These are phyloP conservation scores for Ambispora gerdemannii DNA, from an alignment of 192 early-diverging fungal species.

Conservation along the genomic window DNA sequence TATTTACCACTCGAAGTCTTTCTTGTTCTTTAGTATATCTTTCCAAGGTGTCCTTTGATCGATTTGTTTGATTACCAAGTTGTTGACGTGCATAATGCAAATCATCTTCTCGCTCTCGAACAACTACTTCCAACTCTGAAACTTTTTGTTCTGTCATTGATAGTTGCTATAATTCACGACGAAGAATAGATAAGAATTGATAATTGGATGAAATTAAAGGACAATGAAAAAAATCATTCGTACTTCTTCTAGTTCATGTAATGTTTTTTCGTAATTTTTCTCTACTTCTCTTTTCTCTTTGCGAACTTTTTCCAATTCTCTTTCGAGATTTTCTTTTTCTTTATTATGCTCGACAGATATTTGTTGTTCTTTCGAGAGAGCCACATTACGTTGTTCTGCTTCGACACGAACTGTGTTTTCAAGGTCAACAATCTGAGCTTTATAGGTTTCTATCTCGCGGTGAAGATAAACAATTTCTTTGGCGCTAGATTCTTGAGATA, in stretches of 20 bases:
- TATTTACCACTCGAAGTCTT: constrained; percentile 35
- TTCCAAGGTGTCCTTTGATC: constrained; percentile 39
- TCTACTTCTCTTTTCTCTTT: constrained; percentile 32
- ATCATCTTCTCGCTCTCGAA: constrained; percentile 39
- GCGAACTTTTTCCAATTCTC: constrained; percentile 24
- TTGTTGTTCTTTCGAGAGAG: constrained; percentile 5
- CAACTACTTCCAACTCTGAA: constrained; percentile 30
- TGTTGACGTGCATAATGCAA: constrained; percentile 38
- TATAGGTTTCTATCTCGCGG: constrained; percentile 21
- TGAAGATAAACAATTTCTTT: not conserved
- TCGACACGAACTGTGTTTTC: not conserved
- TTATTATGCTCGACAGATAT: constrained; percentile 2
- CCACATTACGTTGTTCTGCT: constrained; percentile 1
- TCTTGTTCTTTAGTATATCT: constrained; percentile 41
- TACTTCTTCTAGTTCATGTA: constrained; percentile 42
- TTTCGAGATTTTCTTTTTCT: constrained; percentile 26
- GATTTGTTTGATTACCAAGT: constrained; percentile 32
- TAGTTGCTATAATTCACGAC: constrained; percentile 31
- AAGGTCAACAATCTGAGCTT: constrained; percentile 2
- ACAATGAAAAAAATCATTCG: not conserved
- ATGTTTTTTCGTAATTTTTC: constrained; percentile 18
- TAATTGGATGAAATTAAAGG: not conserved
- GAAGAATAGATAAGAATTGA: not conserved
- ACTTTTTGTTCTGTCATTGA: constrained; percentile 33
- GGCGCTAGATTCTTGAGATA: not conserved